phyloP scores from a whole-genome alignment of 2,329 filamentous ascomycete genomes.

The Aquanectria penicillioides region DNA sequence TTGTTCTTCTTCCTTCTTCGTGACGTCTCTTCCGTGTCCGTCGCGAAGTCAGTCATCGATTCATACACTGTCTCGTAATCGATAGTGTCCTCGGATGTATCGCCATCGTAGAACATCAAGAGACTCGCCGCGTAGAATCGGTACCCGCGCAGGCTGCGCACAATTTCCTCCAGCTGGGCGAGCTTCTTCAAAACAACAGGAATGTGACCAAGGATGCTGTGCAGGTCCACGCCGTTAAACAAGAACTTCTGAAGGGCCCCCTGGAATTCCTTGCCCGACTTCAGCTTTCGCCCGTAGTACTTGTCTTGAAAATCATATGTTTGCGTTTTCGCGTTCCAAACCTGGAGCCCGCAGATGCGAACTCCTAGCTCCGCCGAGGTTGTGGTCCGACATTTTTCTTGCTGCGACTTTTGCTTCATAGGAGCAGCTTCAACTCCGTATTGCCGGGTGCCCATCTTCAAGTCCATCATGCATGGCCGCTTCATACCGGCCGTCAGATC shows the following conservation, averaged over 20 bases:
- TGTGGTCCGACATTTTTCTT: conserved; percentile 90
- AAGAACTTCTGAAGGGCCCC: conserved; percentile 88
- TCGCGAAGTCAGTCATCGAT: conserved; percentile 67
- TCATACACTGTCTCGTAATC: conserved; percentile 64
- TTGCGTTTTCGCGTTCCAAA: conserved; percentile 88
- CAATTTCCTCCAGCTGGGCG: conserved; percentile 82
- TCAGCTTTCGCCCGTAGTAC: conserved; percentile 91
- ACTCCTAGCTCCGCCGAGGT: conserved; percentile 93
- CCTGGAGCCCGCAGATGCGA: conserved; percentile 93
- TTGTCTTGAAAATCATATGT: conserved; percentile 97
- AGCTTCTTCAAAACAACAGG: conserved; percentile 88
- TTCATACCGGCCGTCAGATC: conserved; percentile 98
- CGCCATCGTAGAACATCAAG: conserved; percentile 96
- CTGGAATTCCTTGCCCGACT: conserved; percentile 89
- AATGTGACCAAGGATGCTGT: conserved; percentile 86
- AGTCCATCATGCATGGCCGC: conserved; percentile 92
- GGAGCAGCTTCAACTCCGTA: conserved; percentile 92
- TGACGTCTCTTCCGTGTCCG: conserved; percentile 65
- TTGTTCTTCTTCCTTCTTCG: conserved; percentile 60
- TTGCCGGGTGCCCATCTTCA: conserved; percentile 98
- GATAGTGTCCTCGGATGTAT: conserved; percentile 60
- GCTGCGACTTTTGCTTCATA: conserved; percentile 93
- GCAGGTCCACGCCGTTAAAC: conserved; percentile 85
- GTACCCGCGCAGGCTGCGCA: conserved; percentile 82
- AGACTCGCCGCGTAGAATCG: conserved; percentile 96